These are phyloP conservation scores for Dovyalis caffra DNA, from an alignment of 345 rosid species.

Conservation along the genomic window DNA sequence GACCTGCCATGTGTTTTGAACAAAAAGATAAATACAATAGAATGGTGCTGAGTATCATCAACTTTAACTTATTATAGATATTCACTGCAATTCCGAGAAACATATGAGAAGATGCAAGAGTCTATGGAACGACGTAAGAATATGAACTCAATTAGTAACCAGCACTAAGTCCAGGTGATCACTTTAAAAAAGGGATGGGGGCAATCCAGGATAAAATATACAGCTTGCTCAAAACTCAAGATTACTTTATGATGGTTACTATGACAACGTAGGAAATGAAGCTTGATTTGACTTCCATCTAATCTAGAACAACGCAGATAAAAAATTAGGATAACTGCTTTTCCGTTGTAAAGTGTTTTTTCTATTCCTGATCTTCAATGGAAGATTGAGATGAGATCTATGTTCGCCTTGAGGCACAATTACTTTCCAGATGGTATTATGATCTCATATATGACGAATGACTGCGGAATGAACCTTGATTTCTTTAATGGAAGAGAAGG, in stretches of 20 bases:
- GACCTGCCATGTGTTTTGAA: constrained; percentile 50
- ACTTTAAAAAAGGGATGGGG: too few relatives aligned
- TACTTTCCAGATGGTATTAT: background rate
- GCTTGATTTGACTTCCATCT: background rate
- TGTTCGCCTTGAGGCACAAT: background rate
- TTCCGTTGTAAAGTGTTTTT: background rate
- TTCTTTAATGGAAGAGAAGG: background rate
- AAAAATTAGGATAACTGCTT: background rate
- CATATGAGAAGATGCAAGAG: background rate
- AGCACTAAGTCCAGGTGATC: too few relatives aligned
- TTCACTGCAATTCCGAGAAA: background rate
- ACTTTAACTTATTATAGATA: background rate
- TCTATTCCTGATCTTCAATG: background rate
- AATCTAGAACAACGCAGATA: background rate
- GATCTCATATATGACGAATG: background rate
- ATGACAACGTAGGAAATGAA: background rate
- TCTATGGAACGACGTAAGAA: background rate
- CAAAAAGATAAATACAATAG: background rate
- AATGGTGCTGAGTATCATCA: background rate
- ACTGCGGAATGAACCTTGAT: background rate
- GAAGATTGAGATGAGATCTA: background rate
- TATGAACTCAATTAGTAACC: too few relatives aligned
- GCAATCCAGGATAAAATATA: too few relatives aligned
- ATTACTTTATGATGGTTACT: background rate
- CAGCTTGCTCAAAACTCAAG: too few relatives aligned